Evolutionary conservation across 129 eudicot genomes (phyloP), one percentile per base, ranked within the genome.

Genomic region (Centrapalus pauciflorus): DNA sequence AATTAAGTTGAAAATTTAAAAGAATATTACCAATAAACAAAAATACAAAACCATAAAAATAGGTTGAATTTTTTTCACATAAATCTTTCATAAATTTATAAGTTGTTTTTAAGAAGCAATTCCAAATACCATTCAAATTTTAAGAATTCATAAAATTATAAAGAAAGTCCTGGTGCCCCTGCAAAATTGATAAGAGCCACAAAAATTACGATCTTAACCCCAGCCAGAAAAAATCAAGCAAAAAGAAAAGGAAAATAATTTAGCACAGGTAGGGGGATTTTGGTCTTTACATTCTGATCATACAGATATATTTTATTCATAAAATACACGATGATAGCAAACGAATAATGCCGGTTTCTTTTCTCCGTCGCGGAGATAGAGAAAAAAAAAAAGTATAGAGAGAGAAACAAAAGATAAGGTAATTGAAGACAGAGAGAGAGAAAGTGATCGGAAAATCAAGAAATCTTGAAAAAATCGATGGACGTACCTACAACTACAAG

Each of bases 301-400:
- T 23, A 37, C 65, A 40, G 57, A 56, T 41, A 73, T 25, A 59
- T 71, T n/a, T 28, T 35, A 30, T 48, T 21, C 76, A 57, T 70
- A 51, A 64, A 67, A 63, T n/a, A 27, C 71, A 64, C 66, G n/a
- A 64, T 41, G 78, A 64, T 64, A 12, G 28, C 50, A 11, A 64
- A 37, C 56, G 63, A 73, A 73, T 64, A 60, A 64, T 54, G 61
- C 69, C 37, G 76, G 69, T 48, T 61, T 52, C 76, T 60, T 71
- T 64, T 71, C 71, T 64, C 64, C 65, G 41, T 55, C 29, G 37
- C 55, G 35, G 60, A 73, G 60, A 64, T 56, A 67, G 41, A 72
- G 61, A 64, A 64, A 28, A 41, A 64, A 19, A 56, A 49, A 65
- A 65, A 69, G 25, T 54, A 17, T 35, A 52, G 63, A 67, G 62